Evolutionary conservation across 352 stramenopile species (phyloP), one percentile per base, ranked within the genome.

Genomic region (Phytophthora boehmeriae): DNA sequence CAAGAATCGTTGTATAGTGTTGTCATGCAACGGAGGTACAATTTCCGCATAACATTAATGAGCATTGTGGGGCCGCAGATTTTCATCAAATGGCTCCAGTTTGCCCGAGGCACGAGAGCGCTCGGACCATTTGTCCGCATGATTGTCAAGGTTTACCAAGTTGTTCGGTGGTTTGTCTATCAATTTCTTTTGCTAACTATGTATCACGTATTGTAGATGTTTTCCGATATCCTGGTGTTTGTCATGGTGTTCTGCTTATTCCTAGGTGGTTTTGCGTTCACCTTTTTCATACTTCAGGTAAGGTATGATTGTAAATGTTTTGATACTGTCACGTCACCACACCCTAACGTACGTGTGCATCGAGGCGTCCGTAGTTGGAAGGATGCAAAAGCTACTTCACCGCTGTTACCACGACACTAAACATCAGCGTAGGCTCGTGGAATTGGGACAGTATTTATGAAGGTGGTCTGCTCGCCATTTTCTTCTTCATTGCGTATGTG

Each of bases 281-380:
- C 85, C 0, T 92, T 93, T 65, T 93, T 92, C 66, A 90, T 92
- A 41, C 76, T 94, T 34, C 85, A 93, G 77, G 83, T 91, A 14
- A 5, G 38, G 30, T 2, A 50, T 4, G 11, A n/a, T 20, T 48
- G 28, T 27, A 41, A 30, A 46, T n/a, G n/a, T n/a, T n/a, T n/a
- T n/a, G n/a, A 54, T 32, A 22, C 27, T 45, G 10, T 47, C n/a
- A 2, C 11, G 43, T 17, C 10, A 16, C 20, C 22, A 34, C 16
- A 8, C 19, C 4, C 10, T 27, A 36, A 55, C 14, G 10, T 27
- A 1, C 39, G 2, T 65, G 14, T 16, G 43, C 8, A 22, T 59
- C 27, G 10, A 11, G 25, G 52, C 11, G 8, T 30, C 39, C 25
- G 14, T 42, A 94, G 83, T 64, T 92, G 13, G 81, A 94, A 62